These are phyloP conservation scores for Chenopodium album DNA, from an alignment of 148 eudicot genomes.

Conservation along the genomic window DNA sequence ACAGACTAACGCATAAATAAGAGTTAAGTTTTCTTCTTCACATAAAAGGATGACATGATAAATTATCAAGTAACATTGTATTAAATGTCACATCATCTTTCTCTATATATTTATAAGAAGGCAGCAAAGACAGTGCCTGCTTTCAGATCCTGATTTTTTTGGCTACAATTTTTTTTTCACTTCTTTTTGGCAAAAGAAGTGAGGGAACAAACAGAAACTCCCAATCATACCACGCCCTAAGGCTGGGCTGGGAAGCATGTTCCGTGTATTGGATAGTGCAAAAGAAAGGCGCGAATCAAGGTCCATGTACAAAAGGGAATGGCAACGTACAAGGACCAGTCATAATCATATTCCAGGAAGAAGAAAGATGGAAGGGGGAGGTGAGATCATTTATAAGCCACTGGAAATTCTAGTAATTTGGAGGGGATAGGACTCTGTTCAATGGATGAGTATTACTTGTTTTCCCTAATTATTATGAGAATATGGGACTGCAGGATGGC, in stretches of 20 bases:
- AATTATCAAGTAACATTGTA: slow-evolving; percentile 12
- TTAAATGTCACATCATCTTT: slow-evolving; percentile 14
- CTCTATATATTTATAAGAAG: slow-evolving; percentile 4
- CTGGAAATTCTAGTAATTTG: slow-evolving; percentile 12
- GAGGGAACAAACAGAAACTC: slow-evolving; percentile 13
- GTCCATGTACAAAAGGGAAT: neutral
- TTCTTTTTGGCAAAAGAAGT: neutral
- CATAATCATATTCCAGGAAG: neutral
- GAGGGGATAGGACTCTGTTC: slow-evolving; percentile 12
- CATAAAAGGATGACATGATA: slow-evolving; percentile 16
- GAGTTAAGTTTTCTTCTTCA: slow-evolving; percentile 13
- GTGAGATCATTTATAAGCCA: slow-evolving; percentile 8
- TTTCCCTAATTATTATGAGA: slow-evolving; percentile 20
- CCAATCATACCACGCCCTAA: neutral
- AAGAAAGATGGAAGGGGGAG: neutral
- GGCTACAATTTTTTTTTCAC: no score
- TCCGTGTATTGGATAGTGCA: neutral
- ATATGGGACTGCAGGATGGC: slow-evolving; percentile 21
- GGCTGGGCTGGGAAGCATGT: slow-evolving; percentile 12
- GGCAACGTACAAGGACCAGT: slow-evolving; percentile 2
- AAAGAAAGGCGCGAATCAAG: neutral
- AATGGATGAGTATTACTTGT: slow-evolving; percentile 4
- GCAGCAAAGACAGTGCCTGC: slow-evolving; percentile 18
- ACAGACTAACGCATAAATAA: neutral
- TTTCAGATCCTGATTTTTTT: slow-evolving; percentile 19